Evolutionary conservation across 441 rosid genomes (phyloP).

Genomic region (Geranium incanum): DNA sequence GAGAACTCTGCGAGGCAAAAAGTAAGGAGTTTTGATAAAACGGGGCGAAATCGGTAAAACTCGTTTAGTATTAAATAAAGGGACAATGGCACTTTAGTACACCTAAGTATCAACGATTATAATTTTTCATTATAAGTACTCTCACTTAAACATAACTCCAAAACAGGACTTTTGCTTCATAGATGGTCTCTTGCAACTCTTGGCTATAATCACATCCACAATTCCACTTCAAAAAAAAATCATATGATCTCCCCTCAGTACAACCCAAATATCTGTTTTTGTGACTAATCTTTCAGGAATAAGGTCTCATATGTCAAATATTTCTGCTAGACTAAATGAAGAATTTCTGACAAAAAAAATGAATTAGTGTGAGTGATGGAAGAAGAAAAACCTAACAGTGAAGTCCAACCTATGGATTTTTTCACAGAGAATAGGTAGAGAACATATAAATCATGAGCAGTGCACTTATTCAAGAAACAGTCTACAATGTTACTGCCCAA

Average conservation of each 20-base stretch:
- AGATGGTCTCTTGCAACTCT: not conserved
- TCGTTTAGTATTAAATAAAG: too few species aligned
- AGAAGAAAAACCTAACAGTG: not conserved
- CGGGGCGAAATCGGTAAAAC: too few species aligned
- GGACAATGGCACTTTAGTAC: too few species aligned
- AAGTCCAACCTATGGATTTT: not conserved
- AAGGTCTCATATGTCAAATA: slow-evolving; percentile 1
- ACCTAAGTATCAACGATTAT: too few species aligned
- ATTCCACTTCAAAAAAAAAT: not conserved
- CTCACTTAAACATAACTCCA: too few species aligned
- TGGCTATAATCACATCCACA: not conserved
- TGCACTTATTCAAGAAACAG: not conserved
- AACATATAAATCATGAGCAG: not conserved
- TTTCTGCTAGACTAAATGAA: slow-evolving; percentile 1
- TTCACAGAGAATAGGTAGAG: not conserved
- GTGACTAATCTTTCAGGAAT: not conserved
- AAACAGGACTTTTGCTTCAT: not conserved
- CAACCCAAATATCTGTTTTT: not conserved
- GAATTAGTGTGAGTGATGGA: not conserved
- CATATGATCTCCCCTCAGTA: not conserved
- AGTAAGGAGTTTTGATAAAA: too few species aligned
- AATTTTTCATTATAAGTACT: too few species aligned
- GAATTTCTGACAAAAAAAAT: not conserved
- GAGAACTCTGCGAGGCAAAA: too few species aligned
- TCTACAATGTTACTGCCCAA: not conserved